Conservation (phyloP, 352 stramenopile species). For the Phytophthora nicotianae region DNA sequence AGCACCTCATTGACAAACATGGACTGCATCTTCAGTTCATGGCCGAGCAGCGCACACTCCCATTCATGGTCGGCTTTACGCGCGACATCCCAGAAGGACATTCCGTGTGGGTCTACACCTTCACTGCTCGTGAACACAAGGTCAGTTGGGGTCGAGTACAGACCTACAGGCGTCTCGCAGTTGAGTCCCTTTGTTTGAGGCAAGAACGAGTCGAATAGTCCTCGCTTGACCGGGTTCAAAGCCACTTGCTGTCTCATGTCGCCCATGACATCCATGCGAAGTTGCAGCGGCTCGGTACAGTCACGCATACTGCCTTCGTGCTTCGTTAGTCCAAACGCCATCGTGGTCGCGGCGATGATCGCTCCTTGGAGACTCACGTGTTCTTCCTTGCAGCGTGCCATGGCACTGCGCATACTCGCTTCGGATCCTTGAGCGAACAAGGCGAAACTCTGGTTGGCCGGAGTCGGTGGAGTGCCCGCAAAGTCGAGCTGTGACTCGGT, state of each 20-base stretch:
- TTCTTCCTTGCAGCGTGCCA: conserved; percentile 47
- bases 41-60: conserved; percentile 42
- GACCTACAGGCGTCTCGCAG: conserved; percentile 38
- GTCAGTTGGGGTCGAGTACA: conserved; percentile 51
- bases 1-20: conserved; percentile 68
- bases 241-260: conserved; percentile 45
- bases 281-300: conserved; percentile 32
- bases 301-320: conserved; percentile 36
- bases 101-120: conserved; percentile 36
- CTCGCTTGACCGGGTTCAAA: conserved; percentile 23
- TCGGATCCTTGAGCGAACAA: conserved; percentile 49
- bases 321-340: conserved; percentile 52
- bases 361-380: conserved; percentile 51
- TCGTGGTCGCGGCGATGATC: conserved; percentile 44
- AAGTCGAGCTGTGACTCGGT: conserved; percentile 51
- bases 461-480: conserved; percentile 26
- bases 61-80: conserved; percentile 58
- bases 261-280: conserved; percentile 57
- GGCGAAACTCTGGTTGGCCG: conserved; percentile 51
- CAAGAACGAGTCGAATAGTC: conserved; percentile 18
- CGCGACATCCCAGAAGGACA: conserved; percentile 60
- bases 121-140: conserved; percentile 62
- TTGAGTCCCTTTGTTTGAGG: conserved; percentile 6
- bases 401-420: conserved; percentile 44
- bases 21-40: conserved; percentile 68